Evolutionary conservation across 163 green algal species (phyloP).

Genomic region (Coccomyxa subellipsoidea): DNA sequence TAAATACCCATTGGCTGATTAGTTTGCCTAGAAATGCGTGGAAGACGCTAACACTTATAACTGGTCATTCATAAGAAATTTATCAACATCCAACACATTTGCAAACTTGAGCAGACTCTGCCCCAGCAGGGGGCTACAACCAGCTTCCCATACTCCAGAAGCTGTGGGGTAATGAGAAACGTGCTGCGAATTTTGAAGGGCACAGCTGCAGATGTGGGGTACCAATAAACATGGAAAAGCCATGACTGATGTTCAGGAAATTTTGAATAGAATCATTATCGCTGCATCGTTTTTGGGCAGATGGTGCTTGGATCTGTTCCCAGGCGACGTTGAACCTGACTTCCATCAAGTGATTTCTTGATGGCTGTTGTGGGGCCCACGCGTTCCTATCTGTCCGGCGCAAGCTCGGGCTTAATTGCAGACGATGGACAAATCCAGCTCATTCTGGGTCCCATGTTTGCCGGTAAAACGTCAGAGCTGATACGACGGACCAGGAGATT

Average conservation of each 20-base stretch:
- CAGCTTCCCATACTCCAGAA: background rate
- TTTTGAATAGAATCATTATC: background rate
- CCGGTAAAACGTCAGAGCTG: constrained; percentile 21
- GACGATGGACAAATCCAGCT: background rate
- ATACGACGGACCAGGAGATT: constrained; percentile 9
- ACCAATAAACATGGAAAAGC: background rate
- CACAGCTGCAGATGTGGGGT: background rate
- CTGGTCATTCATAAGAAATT: too few species aligned
- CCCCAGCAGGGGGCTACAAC: too few species aligned
- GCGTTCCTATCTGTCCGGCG: background rate
- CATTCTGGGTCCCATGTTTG: background rate
- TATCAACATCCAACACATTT: too few species aligned
- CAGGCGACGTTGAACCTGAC: background rate
- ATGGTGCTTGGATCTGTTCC: background rate
- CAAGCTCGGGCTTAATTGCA: background rate
- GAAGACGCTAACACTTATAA: too few species aligned
- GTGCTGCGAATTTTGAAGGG: background rate
- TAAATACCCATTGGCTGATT: too few species aligned
- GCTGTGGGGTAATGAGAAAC: background rate
- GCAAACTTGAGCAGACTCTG: too few species aligned
- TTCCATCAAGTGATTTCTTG: background rate
- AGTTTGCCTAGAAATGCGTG: too few species aligned
- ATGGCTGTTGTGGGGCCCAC: background rate
- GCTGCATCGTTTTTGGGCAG: background rate
- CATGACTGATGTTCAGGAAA: background rate